Evolutionary conservation across 306 rosid species (phyloP), one percentile per base, ranked within the genome.

Genomic region (Carpinus fangiana): DNA sequence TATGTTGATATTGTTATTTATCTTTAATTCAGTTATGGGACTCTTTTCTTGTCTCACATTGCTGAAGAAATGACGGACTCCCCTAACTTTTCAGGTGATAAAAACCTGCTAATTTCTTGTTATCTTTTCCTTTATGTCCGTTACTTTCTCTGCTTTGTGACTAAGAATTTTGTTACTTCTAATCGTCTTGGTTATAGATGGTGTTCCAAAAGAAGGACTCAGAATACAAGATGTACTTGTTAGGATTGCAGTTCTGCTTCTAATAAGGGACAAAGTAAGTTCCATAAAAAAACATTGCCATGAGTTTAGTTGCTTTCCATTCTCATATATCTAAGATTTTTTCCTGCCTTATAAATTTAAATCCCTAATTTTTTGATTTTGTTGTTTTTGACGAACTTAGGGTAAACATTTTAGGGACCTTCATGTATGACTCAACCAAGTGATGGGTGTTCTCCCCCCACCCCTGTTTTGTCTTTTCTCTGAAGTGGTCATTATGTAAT

Each of bases 131-230:
- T 26, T 78, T 56, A n/a, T 4, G 70, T 28, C 16, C 5, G 18
- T 45, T n/a, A 6, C 41, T 73, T 34, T 36, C 54, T 73, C 73
- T 86, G 34, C 20, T 74, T 18, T 16, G 54, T 77, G 73, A 36
- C 78, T 74, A 43, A 72, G 68, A 50, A 45, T 74, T 71, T 80
- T 50, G 12, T 62, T 82, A 21, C 53, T 73, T 51, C 78, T 60
- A 55, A 65, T 79, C 45, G 81, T 86, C 53, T 80, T 76, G 53
- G 74, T 60, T 86, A 82, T 72, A 96, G 99, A 96, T 75, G 99
- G 99, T 56, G 99, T 96, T 81, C 99, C 99, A 23, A 96, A 95
- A 83, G 99, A 96, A 78, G 99, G 99, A 75, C 96, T 96, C 62
- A 86, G 98, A 78, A 90, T 93, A 83, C 89, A 73, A 74, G 99